These are phyloP conservation scores for Nicotiana obtusifolia DNA, from an alignment of 257 asterid genomes.

Conservation along the genomic window DNA sequence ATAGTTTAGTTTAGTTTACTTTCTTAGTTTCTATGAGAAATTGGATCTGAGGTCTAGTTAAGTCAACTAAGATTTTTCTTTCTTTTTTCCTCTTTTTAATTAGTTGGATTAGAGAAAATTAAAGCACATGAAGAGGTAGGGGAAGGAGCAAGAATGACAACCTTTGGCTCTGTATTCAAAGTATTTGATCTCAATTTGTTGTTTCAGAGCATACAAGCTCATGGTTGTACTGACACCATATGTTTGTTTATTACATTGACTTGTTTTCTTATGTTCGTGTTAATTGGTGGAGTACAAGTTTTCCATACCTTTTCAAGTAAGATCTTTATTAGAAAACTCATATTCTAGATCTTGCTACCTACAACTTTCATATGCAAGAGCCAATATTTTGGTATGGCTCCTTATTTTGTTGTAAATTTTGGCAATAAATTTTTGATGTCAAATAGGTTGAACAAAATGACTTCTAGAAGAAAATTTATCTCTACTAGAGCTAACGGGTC, in stretches of 20 bases:
- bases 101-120: not conserved
- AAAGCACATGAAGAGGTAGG: not conserved
- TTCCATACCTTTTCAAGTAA: not conserved
- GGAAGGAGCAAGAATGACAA: not conserved
- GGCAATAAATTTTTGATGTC: not conserved
- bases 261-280: not conserved
- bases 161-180: not conserved
- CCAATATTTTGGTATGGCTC: not conserved
- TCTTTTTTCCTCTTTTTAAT: not conserved
- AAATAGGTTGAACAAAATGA: not conserved
- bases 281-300: not conserved
- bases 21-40: not conserved
- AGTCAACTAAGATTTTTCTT: not conserved
- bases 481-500: not conserved
- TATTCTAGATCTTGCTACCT: not conserved
- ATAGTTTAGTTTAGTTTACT: not conserved
- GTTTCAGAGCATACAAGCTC: not conserved
- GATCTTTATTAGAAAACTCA: not conserved
- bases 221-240: not conserved
- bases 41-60: not conserved
- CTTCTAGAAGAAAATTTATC: not conserved
- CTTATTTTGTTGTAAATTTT: not conserved
- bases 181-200: not conserved
- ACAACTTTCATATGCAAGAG: not conserved
- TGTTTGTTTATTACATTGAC: constrained; percentile 9